phyloP scores from a whole-genome alignment of 805 yeast genomes.

The Jamesozyma piceae region DNA sequence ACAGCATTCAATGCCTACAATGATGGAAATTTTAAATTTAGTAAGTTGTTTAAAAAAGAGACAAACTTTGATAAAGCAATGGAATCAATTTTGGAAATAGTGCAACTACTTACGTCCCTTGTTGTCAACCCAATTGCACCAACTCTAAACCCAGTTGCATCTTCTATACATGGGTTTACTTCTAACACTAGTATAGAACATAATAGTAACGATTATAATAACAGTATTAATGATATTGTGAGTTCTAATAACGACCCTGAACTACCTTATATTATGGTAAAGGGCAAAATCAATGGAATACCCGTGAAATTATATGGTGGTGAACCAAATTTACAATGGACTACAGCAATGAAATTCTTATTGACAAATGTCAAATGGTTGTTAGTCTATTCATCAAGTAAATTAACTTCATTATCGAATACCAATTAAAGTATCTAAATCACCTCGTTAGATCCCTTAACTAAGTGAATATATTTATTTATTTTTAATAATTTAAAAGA shows the following conservation, averaged over 20 bases:
- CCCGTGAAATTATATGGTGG: conserved; percentile 61
- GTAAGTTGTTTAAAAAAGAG: conserved; percentile 51
- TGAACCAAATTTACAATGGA: conserved; percentile 71
- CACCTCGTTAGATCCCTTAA: too few relatives aligned
- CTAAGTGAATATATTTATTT: too few relatives aligned
- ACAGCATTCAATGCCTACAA: conserved; percentile 49
- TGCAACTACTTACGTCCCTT: conserved; percentile 20
- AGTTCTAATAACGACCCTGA: conserved; percentile 27
- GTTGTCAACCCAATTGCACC: conserved; percentile 19
- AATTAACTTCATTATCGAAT: conserved; percentile 3
- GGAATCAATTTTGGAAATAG: conserved; percentile 55
- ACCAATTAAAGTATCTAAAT: background rate
- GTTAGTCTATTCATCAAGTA: conserved; percentile 58
- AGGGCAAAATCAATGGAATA: conserved; percentile 67
- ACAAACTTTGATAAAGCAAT: conserved; percentile 72
- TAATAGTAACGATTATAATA: background rate
- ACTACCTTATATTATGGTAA: conserved; percentile 63
- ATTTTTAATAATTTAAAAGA: too few relatives aligned
- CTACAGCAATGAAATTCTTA: conserved; percentile 75
- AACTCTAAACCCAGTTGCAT: background rate
- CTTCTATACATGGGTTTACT: background rate
- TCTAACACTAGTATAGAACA: too few relatives aligned
- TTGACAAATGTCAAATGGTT: conserved; percentile 80
- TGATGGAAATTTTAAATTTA: conserved; percentile 68
- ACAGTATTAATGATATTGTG: background rate